phyloP scores from a whole-genome alignment of 2,329 filamentous ascomycete genomes.

The Lojkania enalia region DNA sequence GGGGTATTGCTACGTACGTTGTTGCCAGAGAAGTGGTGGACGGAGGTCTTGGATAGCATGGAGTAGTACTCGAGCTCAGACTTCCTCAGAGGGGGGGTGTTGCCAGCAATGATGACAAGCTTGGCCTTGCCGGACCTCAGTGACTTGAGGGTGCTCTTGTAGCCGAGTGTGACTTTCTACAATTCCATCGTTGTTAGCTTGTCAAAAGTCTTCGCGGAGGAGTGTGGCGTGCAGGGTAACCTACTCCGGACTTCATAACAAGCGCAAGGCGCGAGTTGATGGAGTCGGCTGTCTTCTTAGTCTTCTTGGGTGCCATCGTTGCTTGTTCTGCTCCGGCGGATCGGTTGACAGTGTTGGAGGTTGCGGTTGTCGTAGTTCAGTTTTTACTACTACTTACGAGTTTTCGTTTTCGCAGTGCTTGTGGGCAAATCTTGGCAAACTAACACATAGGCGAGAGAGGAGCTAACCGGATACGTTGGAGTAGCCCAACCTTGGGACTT shows the following conservation, averaged over 20 bases:
- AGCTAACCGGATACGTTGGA: background rate
- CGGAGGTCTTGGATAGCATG: conserved; percentile 74
- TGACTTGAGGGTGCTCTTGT: conserved; percentile 84
- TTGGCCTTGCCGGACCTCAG: conserved; percentile 97
- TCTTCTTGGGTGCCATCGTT: conserved; percentile 74
- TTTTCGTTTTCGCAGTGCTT: too few species aligned
- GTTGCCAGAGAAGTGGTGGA: conserved; percentile 98
- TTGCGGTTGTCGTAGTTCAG: background rate
- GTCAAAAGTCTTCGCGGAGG: background rate
- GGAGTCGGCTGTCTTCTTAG: conserved; percentile 82
- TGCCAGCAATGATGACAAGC: conserved; percentile 92
- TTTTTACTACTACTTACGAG: too few species aligned
- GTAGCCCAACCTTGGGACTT: too few species aligned
- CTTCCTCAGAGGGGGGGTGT: conserved; percentile 98
- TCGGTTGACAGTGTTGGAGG: conserved; percentile 13
- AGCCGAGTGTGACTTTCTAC: too few species aligned
- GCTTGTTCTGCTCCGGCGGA: conserved; percentile 43
- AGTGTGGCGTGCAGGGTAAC: conserved; percentile 33
- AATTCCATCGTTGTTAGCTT: too few species aligned
- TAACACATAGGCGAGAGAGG: background rate
- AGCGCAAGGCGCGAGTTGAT: conserved; percentile 70
- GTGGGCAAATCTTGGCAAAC: background rate
- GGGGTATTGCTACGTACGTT: conserved; percentile 74
- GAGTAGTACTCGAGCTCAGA: conserved; percentile 82
- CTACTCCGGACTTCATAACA: conserved; percentile 65